A percentile compares a stretch with the other conserved stretches of the same genome.
Evolutionary conservation across 2,329 filamentous ascomycete genomes (phyloP).

Genomic region (Epicoccum nigrum): DNA sequence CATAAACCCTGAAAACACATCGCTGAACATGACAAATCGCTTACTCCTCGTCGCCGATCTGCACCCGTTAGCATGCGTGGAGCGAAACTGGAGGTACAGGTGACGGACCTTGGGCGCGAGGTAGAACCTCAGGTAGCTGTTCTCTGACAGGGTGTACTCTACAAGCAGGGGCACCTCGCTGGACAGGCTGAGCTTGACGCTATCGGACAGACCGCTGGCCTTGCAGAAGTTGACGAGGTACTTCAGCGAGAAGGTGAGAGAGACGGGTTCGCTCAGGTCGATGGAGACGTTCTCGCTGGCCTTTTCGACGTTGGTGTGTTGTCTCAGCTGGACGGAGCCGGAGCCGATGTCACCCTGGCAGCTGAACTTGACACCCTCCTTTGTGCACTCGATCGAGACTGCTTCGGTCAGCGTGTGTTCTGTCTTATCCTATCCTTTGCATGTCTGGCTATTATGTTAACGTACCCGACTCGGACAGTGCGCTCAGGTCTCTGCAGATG

Average conservation of each 20-base stretch:
- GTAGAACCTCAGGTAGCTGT: conserved; percentile 95
- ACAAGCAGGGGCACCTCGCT: conserved; percentile 96
- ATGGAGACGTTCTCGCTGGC: conserved; percentile 85
- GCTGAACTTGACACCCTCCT: conserved; percentile 95
- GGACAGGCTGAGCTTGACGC: conserved; percentile 91
- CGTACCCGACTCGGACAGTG: conserved; percentile 94
- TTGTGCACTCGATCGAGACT: conserved; percentile 96
- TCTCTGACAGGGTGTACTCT: conserved; percentile 83
- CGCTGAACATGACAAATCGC: conserved; percentile 27
- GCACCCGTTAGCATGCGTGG: conserved; percentile 44
- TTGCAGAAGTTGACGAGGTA: conserved; percentile 99
- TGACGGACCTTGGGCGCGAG: conserved; percentile 86
- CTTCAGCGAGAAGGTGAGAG: conserved; percentile 97
- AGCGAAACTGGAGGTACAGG: background rate
- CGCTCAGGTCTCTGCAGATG: conserved; percentile 90
- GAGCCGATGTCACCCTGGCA: conserved; percentile 95
- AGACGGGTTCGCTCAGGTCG: conserved; percentile 87
- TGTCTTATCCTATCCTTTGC: background rate
- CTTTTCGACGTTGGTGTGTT: conserved; percentile 88
- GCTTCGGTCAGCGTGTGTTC: background rate
- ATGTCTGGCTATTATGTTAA: conserved; percentile 9
- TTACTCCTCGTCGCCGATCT: conserved; percentile 75
- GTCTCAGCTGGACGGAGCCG: conserved; percentile 88
- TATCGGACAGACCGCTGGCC: conserved; percentile 79
- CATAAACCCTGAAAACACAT: conserved; percentile 36